Percentiles rank a stretch among this genome's conserved stretches.
Evolutionary conservation across 345 rosid species (phyloP).

Genomic region (Bruguiera gymnorhiza): DNA sequence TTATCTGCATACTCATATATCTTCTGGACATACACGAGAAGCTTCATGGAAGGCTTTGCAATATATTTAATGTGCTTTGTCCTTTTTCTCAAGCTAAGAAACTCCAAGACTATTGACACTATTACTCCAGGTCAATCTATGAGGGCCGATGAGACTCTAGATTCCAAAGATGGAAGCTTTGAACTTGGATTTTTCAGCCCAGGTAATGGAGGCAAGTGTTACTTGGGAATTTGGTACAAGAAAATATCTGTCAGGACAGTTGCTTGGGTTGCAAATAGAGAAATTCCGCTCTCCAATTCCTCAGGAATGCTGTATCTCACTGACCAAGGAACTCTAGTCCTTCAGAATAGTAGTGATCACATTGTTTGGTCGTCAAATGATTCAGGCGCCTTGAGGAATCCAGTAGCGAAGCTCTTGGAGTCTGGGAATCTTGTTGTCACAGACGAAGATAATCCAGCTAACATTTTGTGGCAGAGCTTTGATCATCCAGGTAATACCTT

Average conservation of each 20-base stretch:
- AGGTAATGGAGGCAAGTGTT: not conserved
- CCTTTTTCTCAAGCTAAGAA: not conserved
- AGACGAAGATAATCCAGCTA: not conserved
- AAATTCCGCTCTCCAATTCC: conserved; percentile 10
- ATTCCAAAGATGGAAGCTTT: conserved; percentile 1
- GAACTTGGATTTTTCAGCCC: conserved; percentile 21
- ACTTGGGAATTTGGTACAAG: conserved; percentile 20
- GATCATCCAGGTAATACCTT: conserved; percentile 21
- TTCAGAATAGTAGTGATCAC: conserved; percentile 3
- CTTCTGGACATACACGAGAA: not conserved
- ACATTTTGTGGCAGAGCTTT: conserved; percentile 20
- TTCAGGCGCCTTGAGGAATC: not conserved
- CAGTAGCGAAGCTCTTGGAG: conserved; percentile 16
- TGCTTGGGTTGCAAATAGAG: conserved; percentile 24
- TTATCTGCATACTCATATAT: too few species aligned
- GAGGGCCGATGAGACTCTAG: conserved; percentile 3
- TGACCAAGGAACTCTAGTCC: conserved; percentile 20
- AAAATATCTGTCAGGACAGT: not conserved
- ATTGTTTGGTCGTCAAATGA: conserved; percentile 24
- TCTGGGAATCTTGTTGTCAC: conserved; percentile 26
- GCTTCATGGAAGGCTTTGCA: not conserved
- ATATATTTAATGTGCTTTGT: not conserved
- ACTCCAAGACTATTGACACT: not conserved
- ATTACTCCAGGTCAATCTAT: not conserved
- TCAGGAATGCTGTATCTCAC: conserved; percentile 5